A percentile compares a stretch with the other conserved stretches of the same genome.
Evolutionary conservation across 805 yeast genomes (phyloP).

Genomic region (Metschnikowia drakensbergensis): DNA sequence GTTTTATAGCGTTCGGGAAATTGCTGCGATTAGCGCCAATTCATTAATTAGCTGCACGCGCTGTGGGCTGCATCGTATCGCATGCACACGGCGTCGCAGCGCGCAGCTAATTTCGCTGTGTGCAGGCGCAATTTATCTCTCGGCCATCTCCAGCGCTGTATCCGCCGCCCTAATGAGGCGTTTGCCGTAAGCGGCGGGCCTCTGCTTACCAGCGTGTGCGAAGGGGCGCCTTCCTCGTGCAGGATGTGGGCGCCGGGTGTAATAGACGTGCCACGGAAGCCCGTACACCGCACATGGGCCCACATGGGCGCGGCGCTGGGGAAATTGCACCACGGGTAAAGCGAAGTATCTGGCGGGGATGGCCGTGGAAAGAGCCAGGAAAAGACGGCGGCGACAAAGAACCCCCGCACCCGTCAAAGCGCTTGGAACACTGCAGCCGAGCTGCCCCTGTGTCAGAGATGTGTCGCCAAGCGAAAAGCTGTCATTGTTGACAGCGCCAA

Average conservation of each 20-base stretch:
- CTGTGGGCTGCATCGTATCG: conserved; percentile 5
- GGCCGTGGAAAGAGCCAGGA: too few species aligned
- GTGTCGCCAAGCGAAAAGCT: conserved; percentile 3
- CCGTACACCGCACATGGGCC: conserved; percentile 4
- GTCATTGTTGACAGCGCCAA: conserved; percentile 6
- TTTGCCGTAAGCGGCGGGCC: too few species aligned
- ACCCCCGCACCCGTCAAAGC: too few species aligned
- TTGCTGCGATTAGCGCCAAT: conserved; percentile 2
- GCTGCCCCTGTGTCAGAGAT: not conserved
- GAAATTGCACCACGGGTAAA: conserved; percentile 1
- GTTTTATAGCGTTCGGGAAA: conserved; percentile 3
- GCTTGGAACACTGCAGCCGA: too few species aligned
- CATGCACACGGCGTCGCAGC: conserved; percentile 1
- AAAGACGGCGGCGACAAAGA: too few species aligned
- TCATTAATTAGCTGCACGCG: conserved; percentile 5
- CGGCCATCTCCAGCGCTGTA: not conserved
- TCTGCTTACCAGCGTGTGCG: too few species aligned
- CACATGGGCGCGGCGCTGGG: conserved; percentile 8
- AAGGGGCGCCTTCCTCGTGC: not conserved
- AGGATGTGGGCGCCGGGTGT: not conserved
- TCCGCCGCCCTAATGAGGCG: not conserved
- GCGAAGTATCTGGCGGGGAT: not conserved
- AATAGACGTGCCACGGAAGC: not conserved
- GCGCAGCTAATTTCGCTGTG: not conserved
- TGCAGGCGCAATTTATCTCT: not conserved